Evolutionary conservation across 2,329 filamentous ascomycete species (phyloP).

Genomic region (Coniochaeta sp.): DNA sequence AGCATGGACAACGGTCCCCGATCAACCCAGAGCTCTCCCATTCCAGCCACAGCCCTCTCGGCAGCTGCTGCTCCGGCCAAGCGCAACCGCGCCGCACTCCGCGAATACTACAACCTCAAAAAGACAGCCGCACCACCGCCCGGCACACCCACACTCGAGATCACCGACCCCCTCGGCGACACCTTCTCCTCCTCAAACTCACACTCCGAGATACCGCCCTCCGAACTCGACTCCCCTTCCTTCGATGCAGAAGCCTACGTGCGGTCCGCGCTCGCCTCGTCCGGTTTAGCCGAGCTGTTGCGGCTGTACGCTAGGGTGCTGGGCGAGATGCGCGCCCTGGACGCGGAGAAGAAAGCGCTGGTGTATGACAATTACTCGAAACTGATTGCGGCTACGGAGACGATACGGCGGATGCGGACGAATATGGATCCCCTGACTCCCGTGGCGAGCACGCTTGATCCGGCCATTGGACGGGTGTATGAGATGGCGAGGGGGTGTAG

Average conservation of each 20-base stretch:
- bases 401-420: slow-evolving; percentile 71
- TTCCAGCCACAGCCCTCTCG: slow-evolving; percentile 15
- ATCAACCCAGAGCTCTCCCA: slow-evolving; percentile 51
- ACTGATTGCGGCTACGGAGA: slow-evolving; percentile 91
- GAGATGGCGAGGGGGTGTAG: slow-evolving; percentile 48
- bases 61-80: slow-evolving; percentile 24
- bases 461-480: slow-evolving; percentile 69
- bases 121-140: slow-evolving; percentile 24
- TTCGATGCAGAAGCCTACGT: slow-evolving; percentile 72
- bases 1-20: slow-evolving; percentile 54
- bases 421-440: slow-evolving; percentile 76
- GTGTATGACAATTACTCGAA: slow-evolving; percentile 99
- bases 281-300: slow-evolving; percentile 61
- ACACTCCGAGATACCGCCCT: slow-evolving; percentile 50
- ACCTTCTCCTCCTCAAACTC: slow-evolving; percentile 21
- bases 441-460: slow-evolving; percentile 63
- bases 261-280: slow-evolving; percentile 48
- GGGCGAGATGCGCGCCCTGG: slow-evolving; percentile 78
- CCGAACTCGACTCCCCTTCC: slow-evolving; percentile 64
- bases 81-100: slow-evolving; percentile 74
- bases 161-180: slow-evolving; percentile 27
- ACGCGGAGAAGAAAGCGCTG: slow-evolving; percentile 92
- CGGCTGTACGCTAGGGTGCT: slow-evolving; percentile 63
- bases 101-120: slow-evolving; percentile 90
- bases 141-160: slow-evolving; percentile 30